These are phyloP conservation scores for Panaeolus papilionaceus DNA, from an alignment of 768 basidiomycete species.

Conservation along the genomic window DNA sequence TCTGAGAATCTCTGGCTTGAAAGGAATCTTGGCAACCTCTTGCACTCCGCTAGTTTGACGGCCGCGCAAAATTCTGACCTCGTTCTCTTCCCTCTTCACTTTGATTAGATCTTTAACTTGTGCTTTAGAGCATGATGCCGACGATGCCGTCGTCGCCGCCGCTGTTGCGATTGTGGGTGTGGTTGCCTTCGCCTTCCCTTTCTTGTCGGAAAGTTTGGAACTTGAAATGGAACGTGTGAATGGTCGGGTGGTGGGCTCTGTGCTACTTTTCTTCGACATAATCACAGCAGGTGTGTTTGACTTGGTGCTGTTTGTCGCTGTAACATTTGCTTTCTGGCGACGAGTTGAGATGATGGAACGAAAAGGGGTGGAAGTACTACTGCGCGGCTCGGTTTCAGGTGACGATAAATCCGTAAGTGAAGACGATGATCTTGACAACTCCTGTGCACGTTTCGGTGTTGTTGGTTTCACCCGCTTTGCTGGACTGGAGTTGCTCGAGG, in stretches of 20 bases:
- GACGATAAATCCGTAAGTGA: conserved; percentile 48
- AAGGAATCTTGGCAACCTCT: conserved; percentile 44
- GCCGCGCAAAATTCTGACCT: conserved; percentile 56
- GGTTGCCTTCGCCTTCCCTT: conserved; percentile 49
- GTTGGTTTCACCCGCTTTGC: conserved; percentile 35
- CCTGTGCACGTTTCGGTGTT: conserved; percentile 40
- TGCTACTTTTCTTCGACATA: conserved; percentile 22
- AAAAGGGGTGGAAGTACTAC: conserved; percentile 44
- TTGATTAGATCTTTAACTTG: conserved; percentile 38
- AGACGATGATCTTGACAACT: conserved; percentile 43
- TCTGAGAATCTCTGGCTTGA: conserved; percentile 50
- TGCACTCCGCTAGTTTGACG: conserved; percentile 46
- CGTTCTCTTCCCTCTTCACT: conserved; percentile 58
- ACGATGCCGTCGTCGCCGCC: conserved; percentile 30
- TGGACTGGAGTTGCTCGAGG: conserved; percentile 36
- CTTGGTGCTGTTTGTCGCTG: conserved; percentile 18
- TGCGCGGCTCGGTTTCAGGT: conserved; percentile 40
- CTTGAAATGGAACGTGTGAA: conserved; percentile 42
- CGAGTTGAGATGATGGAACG: conserved; percentile 68
- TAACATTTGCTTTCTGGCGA: conserved; percentile 51
- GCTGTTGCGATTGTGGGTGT: conserved; percentile 36
- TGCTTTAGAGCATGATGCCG: conserved; percentile 26
- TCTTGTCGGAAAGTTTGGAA: conserved; percentile 31
- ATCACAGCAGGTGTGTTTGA: conserved; percentile 30
- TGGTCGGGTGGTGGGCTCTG: conserved; percentile 33